Evolutionary conservation across 2,329 filamentous ascomycete species (phyloP).

Genomic region (Coleophoma eucalyptorum): DNA sequence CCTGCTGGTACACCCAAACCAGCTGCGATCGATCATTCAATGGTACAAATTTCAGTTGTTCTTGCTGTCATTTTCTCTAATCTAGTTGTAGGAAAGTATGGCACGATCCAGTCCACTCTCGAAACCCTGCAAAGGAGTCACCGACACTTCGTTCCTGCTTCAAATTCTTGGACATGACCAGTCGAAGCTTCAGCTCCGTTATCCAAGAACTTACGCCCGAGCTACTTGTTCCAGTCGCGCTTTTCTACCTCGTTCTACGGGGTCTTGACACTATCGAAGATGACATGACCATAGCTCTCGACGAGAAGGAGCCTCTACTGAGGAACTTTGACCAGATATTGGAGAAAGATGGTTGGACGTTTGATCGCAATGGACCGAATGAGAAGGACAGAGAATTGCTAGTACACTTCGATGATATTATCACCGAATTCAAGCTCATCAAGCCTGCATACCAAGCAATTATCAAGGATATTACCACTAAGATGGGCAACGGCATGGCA

Average conservation of each 20-base stretch:
- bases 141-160: slow-evolving; percentile 78
- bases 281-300: slow-evolving; percentile 86
- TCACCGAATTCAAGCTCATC: slow-evolving; percentile 82
- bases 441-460: slow-evolving; percentile 81
- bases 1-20: slow-evolving; percentile 68
- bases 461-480: slow-evolving; percentile 86
- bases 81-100: slow-evolving; percentile 73
- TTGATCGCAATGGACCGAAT: slow-evolving; percentile 76
- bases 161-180: slow-evolving; percentile 79
- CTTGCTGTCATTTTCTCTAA: slow-evolving; percentile 9
- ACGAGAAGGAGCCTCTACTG: slow-evolving; percentile 81
- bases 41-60: slow-evolving; percentile 51
- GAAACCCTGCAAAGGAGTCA: slow-evolving; percentile 72
- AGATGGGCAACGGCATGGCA: slow-evolving; percentile 99
- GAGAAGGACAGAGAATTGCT: slow-evolving; percentile 94
- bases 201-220: slow-evolving; percentile 96
- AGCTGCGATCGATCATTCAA: slow-evolving; percentile 83
- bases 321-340: slow-evolving; percentile 77
- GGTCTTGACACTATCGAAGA: slow-evolving; percentile 98
- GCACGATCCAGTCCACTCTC: slow-evolving; percentile 89
- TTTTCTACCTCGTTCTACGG: slow-evolving; percentile 92
- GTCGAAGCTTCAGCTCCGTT: slow-evolving; percentile 87
- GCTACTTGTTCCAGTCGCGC: slow-evolving; percentile 78
- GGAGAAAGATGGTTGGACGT: slow-evolving; percentile 86
- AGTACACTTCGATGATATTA: slow-evolving; percentile 85